Conservation (phyloP, 169 alveolate genomes). For the Eimeria sp. region DNA sequence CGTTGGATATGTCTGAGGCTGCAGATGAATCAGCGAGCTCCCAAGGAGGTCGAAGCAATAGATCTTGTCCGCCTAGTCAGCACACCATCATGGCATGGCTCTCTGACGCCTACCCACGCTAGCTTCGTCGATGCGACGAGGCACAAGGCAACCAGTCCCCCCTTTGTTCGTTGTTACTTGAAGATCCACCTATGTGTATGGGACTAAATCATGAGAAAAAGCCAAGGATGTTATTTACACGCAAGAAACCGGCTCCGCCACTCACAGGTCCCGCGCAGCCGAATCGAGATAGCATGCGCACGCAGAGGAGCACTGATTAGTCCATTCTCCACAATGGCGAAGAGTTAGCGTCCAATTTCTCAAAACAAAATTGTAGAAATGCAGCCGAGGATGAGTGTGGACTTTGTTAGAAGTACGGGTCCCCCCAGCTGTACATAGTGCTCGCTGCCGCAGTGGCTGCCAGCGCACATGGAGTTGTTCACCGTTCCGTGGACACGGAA, state of each 20-base stretch:
- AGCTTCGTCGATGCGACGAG: neutral
- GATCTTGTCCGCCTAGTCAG: neutral
- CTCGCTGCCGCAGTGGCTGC: neutral
- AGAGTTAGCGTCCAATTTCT: neutral
- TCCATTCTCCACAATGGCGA: neutral
- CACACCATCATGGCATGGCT: neutral
- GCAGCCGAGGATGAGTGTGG: neutral
- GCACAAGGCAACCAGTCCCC: neutral
- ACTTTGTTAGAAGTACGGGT: neutral
- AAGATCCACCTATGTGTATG: neutral
- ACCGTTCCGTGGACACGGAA: neutral
- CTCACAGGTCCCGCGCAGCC: neutral
- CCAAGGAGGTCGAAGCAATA: neutral
- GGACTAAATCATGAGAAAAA: neutral
- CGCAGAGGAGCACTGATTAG: neutral
- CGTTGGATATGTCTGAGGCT: neutral
- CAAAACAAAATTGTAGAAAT: neutral
- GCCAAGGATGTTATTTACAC: neutral
- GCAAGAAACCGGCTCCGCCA: neutral
- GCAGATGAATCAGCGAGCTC: neutral
- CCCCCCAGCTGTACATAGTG: slow-evolving; percentile 18
- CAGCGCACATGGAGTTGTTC: neutral
- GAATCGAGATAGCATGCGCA: slow-evolving; percentile 40
- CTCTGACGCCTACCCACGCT: neutral
- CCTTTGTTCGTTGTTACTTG: neutral